These are phyloP conservation scores for Symbiodinium pilosum DNA, from an alignment of 73 alveolate species.

Conservation along the genomic window DNA sequence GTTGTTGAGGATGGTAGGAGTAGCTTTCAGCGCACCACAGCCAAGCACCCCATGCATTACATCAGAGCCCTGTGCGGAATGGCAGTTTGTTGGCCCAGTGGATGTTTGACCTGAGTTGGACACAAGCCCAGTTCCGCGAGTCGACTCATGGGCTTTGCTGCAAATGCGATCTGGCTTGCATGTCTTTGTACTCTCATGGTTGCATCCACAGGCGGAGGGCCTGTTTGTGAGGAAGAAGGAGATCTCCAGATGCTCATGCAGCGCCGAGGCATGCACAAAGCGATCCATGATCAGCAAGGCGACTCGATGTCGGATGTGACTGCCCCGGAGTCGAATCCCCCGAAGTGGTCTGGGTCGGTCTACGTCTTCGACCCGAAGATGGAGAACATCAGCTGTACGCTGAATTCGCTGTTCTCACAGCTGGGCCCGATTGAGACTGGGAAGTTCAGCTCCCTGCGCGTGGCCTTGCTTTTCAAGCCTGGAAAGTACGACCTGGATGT, in stretches of 20 bases:
- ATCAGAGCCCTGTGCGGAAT: too few species aligned
- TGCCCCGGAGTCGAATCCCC: not conserved
- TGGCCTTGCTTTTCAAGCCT: constrained; percentile 60
- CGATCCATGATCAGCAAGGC: not conserved
- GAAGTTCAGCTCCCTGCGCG: constrained; percentile 40
- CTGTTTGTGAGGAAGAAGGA: too few species aligned
- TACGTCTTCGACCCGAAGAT: not conserved
- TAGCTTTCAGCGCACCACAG: too few species aligned
- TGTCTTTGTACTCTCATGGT: too few species aligned
- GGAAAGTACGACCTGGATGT: not conserved
- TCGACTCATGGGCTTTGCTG: too few species aligned
- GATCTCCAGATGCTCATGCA: not conserved
- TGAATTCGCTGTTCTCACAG: not conserved
- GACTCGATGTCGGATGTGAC: not conserved
- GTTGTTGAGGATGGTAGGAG: too few species aligned
- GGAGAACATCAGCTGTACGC: not conserved
- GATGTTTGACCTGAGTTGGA: too few species aligned
- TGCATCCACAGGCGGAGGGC: too few species aligned
- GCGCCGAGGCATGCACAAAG: not conserved
- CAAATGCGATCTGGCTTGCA: too few species aligned
- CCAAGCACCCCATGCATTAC: too few species aligned
- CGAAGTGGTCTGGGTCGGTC: not conserved
- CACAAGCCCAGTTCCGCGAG: too few species aligned
- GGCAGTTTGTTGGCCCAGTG: too few species aligned
- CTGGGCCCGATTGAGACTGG: constrained; percentile 12